These are phyloP conservation scores for Dryas alaskensis DNA, from an alignment of 306 rosid species.

Conservation along the genomic window DNA sequence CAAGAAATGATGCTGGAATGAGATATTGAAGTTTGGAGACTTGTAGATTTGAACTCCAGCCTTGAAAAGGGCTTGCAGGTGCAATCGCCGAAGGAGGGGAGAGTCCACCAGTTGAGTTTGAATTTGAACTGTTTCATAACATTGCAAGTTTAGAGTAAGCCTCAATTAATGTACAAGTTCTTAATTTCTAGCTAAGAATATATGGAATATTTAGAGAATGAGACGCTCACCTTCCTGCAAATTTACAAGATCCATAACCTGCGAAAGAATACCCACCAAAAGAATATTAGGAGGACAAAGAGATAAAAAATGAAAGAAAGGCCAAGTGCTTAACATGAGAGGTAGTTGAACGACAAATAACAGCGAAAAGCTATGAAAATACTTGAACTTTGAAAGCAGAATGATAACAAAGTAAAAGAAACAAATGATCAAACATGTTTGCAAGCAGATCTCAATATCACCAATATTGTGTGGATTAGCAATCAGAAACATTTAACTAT, in stretches of 20 bases:
- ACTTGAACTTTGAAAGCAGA: not conserved
- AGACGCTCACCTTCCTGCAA: slow-evolving; percentile 71
- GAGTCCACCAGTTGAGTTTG: slow-evolving; percentile 40
- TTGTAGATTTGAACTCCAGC: slow-evolving; percentile 43
- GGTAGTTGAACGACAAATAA: not conserved
- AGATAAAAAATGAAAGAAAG: not conserved
- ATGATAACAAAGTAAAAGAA: not conserved
- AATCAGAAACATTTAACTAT: not conserved
- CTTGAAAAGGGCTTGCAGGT: slow-evolving; percentile 46
- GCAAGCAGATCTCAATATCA: not conserved
- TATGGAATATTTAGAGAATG: slow-evolving; percentile 6
- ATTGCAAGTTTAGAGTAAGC: slow-evolving; percentile 15
- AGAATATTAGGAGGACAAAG: not conserved
- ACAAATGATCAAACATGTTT: not conserved
- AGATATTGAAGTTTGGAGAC: slow-evolving; percentile 38
- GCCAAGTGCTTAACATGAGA: slow-evolving; percentile 1
- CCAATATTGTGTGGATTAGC: not conserved
- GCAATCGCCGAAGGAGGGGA: slow-evolving; percentile 44
- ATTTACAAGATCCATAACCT: slow-evolving; percentile 84
- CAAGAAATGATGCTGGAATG: slow-evolving; percentile 33
- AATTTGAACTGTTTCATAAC: slow-evolving; percentile 55
- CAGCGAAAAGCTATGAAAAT: not conserved
- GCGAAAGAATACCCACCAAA: slow-evolving; percentile 28
- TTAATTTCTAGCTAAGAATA: not conserved
- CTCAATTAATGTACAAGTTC: not conserved